Percentiles rank a stretch among this genome's conserved stretches.
Conservation (phyloP, 352 stramenopile genomes). For the Halophytophthora batemanensis region DNA sequence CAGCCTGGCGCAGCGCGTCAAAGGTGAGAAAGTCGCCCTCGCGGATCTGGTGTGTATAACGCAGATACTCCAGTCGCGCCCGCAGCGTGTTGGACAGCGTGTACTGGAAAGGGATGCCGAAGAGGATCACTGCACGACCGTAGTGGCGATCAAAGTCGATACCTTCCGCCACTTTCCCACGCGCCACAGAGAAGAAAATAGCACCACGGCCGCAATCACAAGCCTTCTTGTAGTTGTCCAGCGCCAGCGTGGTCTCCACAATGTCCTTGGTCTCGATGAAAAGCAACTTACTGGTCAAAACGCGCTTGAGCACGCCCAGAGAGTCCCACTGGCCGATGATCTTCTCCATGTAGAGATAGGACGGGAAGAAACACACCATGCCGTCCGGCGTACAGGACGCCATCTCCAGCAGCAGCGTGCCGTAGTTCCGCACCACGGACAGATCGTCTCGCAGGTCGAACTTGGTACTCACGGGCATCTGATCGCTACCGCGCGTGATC, state of each 20-base stretch:
- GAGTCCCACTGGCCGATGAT: slow-evolving; percentile 97
- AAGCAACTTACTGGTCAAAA: slow-evolving; percentile 96
- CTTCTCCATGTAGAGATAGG: slow-evolving; percentile 99
- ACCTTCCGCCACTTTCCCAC: slow-evolving; percentile 98
- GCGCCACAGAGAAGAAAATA: slow-evolving; percentile 98
- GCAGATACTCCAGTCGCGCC: slow-evolving; percentile 96
- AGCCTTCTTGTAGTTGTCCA: slow-evolving; percentile 98
- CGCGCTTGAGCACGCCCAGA: slow-evolving; percentile 88
- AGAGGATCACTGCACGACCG: slow-evolving; percentile 96
- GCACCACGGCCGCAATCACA: slow-evolving; percentile 95
- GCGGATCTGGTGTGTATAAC: slow-evolving; percentile 91
- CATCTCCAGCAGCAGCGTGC: slow-evolving; percentile 93
- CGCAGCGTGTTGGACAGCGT: slow-evolving; percentile 92
- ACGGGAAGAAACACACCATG: slow-evolving; percentile 99
- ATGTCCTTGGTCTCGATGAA: slow-evolving; percentile 99
- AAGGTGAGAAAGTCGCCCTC: slow-evolving; percentile 98
- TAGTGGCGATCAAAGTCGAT: slow-evolving; percentile 99
- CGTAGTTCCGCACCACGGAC: slow-evolving; percentile 96
- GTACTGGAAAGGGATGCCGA: slow-evolving; percentile 99
- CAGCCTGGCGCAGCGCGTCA: slow-evolving; percentile 96
- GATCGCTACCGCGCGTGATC: slow-evolving; percentile 96
- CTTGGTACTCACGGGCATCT: slow-evolving; percentile 95
- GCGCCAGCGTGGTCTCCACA: slow-evolving; percentile 97
- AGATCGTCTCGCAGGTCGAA: slow-evolving; percentile 88
- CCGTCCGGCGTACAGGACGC: slow-evolving; percentile 94